Evolutionary conservation across 352 stramenopile species (phyloP).

Genomic region (Pythium utonaiense): DNA sequence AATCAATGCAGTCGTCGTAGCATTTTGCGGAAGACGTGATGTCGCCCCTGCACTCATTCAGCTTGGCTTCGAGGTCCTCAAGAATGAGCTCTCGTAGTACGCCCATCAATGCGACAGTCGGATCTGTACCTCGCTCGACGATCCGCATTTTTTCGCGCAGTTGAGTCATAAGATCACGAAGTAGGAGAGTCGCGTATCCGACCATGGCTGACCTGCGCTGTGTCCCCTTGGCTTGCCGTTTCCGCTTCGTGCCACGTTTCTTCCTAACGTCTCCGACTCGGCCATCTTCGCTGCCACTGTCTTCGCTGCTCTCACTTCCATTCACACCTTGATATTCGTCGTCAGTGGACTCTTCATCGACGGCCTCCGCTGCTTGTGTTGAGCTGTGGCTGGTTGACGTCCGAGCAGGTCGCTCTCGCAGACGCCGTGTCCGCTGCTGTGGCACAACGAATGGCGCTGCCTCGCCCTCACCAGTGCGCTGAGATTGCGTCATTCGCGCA

Average conservation of each 20-base stretch:
- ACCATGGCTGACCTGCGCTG: neutral
- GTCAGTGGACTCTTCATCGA: conserved; percentile 6
- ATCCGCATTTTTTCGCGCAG: conserved; percentile 9
- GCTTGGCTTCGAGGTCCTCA: conserved; percentile 4
- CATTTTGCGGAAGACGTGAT: conserved; percentile 29
- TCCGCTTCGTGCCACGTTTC: conserved; percentile 2
- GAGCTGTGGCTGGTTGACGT: neutral
- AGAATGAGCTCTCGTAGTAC: conserved; percentile 18
- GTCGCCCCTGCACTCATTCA: conserved; percentile 5
- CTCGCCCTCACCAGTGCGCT: neutral
- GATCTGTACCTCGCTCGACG: conserved; percentile 5
- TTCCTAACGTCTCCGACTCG: neutral
- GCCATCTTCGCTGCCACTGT: conserved; percentile 7
- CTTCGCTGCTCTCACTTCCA: neutral
- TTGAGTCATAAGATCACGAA: conserved; percentile 14
- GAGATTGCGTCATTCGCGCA: conserved; percentile 29
- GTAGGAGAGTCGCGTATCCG: conserved; percentile 14
- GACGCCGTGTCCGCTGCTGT: neutral
- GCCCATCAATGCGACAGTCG: conserved; percentile 4
- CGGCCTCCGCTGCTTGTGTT: neutral
- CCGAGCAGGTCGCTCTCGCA: conserved; percentile 3
- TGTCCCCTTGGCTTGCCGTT: neutral
- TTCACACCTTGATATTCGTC: conserved; percentile 8
- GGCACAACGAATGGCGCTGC: neutral
- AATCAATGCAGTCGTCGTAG: conserved; percentile 39